These are phyloP conservation scores for Dendrobium catenatum DNA, from an alignment of 106 monocot species.

Conservation along the genomic window DNA sequence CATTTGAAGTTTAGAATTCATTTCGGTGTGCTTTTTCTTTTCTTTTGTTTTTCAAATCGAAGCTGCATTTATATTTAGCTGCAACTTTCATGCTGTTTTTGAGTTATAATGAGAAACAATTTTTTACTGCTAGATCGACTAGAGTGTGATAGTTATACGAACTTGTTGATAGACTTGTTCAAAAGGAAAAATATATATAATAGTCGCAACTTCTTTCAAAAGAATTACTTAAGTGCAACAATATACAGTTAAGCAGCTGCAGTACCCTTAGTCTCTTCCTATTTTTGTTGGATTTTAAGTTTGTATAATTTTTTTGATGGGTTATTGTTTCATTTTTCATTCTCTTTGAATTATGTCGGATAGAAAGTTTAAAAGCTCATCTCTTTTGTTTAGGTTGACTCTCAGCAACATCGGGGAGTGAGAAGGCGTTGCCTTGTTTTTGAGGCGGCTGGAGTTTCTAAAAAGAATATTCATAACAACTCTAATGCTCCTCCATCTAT, in stretches of 20 bases:
- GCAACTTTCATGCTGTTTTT: background rate
- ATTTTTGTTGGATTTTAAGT: background rate
- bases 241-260: too few relatives aligned
- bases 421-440: conserved; percentile 83
- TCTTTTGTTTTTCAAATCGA: background rate
- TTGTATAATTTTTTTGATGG: background rate
- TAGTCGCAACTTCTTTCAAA: too few relatives aligned
- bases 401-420: conserved; percentile 58
- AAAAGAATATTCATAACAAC: conserved; percentile 16
- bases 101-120: background rate
- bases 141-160: too few relatives aligned
- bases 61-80: background rate
- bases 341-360: too few relatives aligned
- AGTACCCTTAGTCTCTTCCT: background rate
- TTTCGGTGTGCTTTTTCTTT: too few relatives aligned
- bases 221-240: too few relatives aligned
- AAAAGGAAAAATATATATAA: too few relatives aligned
- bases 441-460: conserved; percentile 47
- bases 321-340: background rate
- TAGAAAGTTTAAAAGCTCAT: background rate
- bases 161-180: too few relatives aligned
- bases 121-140: too few relatives aligned
- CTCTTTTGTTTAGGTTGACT: conserved; percentile 41
- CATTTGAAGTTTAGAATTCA: background rate
- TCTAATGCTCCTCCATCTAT: conserved; percentile 12